Evolutionary conservation across 495 filamentous ascomycete species (phyloP).

Genomic region (Corynascus novoguineensis): DNA sequence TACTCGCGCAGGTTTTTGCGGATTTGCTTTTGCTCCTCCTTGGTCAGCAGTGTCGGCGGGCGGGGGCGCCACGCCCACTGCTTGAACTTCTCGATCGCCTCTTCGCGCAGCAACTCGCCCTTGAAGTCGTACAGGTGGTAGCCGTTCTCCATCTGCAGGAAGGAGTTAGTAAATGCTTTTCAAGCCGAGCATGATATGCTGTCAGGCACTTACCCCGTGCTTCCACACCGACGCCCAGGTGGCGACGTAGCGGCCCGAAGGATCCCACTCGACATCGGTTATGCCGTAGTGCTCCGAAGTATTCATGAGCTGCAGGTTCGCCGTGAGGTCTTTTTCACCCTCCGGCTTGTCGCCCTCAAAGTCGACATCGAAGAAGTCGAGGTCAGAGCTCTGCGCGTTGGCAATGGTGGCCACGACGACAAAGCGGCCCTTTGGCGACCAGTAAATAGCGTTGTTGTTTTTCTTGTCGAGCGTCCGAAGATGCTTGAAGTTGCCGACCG

Average conservation of each 20-base stretch:
- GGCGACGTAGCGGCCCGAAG: slow-evolving; percentile 87
- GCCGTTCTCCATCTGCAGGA: slow-evolving; percentile 89
- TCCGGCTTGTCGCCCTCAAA: slow-evolving; percentile 95
- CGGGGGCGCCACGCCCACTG: slow-evolving; percentile 93
- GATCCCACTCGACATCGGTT: slow-evolving; percentile 97
- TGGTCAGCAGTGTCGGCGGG: slow-evolving; percentile 77
- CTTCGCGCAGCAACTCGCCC: slow-evolving; percentile 82
- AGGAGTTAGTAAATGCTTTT: slow-evolving; percentile 32
- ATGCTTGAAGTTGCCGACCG: slow-evolving; percentile 88
- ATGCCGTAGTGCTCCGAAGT: slow-evolving; percentile 93
- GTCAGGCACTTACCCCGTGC: slow-evolving; percentile 63
- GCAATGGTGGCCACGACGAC: slow-evolving; percentile 88
- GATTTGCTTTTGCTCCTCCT: slow-evolving; percentile 93
- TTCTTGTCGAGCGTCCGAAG: slow-evolving; percentile 94
- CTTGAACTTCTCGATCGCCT: slow-evolving; percentile 94
- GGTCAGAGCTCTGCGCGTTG: slow-evolving; percentile 85
- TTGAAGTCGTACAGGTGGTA: slow-evolving; percentile 97
- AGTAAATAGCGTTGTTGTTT: slow-evolving; percentile 98
- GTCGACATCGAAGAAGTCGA: slow-evolving; percentile 96
- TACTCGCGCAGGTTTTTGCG: slow-evolving; percentile 98
- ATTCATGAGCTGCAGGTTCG: slow-evolving; percentile 89
- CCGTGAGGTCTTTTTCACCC: slow-evolving; percentile 86
- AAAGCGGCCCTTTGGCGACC: slow-evolving; percentile 95
- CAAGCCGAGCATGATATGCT: not conserved
- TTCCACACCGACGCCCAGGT: slow-evolving; percentile 92